A percentile compares a stretch with the other conserved stretches of the same genome.
Conservation (phyloP, 1,284 basidiomycete genomes). For the Moesziomyces antarcticus region DNA sequence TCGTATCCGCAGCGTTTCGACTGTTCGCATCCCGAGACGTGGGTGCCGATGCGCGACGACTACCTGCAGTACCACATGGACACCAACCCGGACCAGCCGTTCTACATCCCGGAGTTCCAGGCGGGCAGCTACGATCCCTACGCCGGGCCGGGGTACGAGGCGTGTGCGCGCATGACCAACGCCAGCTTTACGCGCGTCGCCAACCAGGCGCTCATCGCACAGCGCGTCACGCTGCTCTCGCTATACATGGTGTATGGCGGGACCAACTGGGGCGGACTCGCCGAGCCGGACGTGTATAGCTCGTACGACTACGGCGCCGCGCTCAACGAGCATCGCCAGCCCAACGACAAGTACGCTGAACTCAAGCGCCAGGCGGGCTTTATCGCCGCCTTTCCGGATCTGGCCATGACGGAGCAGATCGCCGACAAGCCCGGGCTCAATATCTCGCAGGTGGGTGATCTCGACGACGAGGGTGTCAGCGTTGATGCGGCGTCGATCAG, state of each 20-base stretch:
- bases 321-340: constrained; percentile 44
- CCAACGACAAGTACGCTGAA: constrained; percentile 48
- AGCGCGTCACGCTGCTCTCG: constrained; percentile 65
- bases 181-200: constrained; percentile 44
- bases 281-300: constrained; percentile 49
- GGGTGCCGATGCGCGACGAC: constrained; percentile 69
- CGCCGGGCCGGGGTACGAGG: constrained; percentile 43
- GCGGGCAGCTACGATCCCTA: constrained; percentile 65
- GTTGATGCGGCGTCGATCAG: constrained; percentile 15
- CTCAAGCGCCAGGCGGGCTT: constrained; percentile 51
- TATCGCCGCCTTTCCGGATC: constrained; percentile 43
- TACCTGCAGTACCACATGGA: constrained; percentile 45
- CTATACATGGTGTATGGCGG: constrained; percentile 79
- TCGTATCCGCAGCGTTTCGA: constrained; percentile 78
- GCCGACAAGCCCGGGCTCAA: constrained; percentile 22
- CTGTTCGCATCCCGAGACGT: constrained; percentile 75
- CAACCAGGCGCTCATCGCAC: constrained; percentile 34
- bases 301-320: constrained; percentile 69
- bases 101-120: constrained; percentile 75
- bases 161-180: constrained; percentile 43
- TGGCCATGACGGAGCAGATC: constrained; percentile 42
- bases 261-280: constrained; percentile 74
- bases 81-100: constrained; percentile 74
- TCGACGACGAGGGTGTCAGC: constrained; percentile 3
- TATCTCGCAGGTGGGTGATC: constrained; percentile 17